phyloP scores from a whole-genome alignment of 2,329 filamentous ascomycete species.

The Periconia macrospinosa region DNA sequence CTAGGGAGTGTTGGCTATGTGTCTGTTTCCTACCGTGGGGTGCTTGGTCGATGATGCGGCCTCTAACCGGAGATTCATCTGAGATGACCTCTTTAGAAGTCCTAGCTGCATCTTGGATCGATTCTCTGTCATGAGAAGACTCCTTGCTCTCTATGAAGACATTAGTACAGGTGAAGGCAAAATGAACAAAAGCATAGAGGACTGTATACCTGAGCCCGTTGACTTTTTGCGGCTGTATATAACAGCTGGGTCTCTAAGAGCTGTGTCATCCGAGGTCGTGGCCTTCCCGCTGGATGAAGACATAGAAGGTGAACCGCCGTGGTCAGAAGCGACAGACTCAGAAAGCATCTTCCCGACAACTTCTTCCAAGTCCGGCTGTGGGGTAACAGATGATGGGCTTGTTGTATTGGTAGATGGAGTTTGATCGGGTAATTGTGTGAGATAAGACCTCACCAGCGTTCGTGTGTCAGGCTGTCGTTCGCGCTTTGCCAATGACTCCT shows the following conservation, averaged over 20 bases:
- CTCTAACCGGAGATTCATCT: constrained; percentile 3
- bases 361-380: background rate
- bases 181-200: background rate
- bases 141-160: background rate
- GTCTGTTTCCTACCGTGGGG: constrained; percentile 4
- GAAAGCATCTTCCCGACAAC: background rate
- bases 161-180: background rate
- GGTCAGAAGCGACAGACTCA: background rate
- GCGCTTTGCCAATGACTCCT: background rate
- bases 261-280: constrained; percentile 4
- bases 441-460: constrained; percentile 4
- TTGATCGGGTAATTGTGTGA: constrained; percentile 1
- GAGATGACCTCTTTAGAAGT: too few relatives aligned
- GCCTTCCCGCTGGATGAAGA: constrained; percentile 20
- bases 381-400: background rate
- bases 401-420: background rate
- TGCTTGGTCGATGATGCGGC: constrained; percentile 10
- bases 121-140: background rate
- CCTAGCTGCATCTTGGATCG: background rate
- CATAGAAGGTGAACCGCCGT: background rate
- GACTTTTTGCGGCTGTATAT: constrained; percentile 16
- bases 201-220: background rate
- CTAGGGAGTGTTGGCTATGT: constrained; percentile 14
- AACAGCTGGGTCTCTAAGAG: constrained; percentile 15
- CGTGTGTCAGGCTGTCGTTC: constrained; percentile 3